Conservation (phyloP, 176 grass and related monocot species). For the Puya raimondii region DNA sequence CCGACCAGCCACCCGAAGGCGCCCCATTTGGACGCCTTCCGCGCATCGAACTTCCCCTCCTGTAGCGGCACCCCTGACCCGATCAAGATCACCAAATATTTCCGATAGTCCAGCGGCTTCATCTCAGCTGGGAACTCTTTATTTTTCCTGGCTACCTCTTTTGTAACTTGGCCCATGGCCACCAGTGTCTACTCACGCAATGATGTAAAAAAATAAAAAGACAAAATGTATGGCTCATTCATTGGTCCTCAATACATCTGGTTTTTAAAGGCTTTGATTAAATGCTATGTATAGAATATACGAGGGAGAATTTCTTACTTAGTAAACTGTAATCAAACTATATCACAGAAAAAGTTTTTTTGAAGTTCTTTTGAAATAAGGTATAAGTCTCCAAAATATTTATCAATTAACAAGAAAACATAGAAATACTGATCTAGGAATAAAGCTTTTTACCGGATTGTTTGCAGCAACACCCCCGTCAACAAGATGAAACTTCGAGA, state of each 20-base stretch:
- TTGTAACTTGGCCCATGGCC: background rate
- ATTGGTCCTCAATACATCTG: too few species aligned
- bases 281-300: too few species aligned
- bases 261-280: too few species aligned
- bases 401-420: too few species aligned
- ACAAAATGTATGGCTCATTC: too few species aligned
- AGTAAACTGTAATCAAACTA: too few species aligned
- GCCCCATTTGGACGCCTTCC: slow-evolving; percentile 7
- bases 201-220: too few species aligned
- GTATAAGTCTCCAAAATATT: too few species aligned
- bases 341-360: too few species aligned
- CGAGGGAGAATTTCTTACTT: too few species aligned
- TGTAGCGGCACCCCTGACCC: background rate
- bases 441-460: slow-evolving; percentile 6
- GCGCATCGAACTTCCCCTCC: background rate
- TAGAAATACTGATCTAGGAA: too few species aligned
- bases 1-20: background rate
- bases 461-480: slow-evolving; percentile 14
- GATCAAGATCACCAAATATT: background rate
- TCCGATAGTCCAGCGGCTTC: background rate
- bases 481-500: background rate
- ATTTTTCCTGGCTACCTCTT: background rate
- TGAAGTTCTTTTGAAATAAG: too few species aligned
- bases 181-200: background rate
- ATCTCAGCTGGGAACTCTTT: background rate